Base-by-base conservation (phyloP, 768 basidiomycete species). In the Ramaria sp. region DNA sequence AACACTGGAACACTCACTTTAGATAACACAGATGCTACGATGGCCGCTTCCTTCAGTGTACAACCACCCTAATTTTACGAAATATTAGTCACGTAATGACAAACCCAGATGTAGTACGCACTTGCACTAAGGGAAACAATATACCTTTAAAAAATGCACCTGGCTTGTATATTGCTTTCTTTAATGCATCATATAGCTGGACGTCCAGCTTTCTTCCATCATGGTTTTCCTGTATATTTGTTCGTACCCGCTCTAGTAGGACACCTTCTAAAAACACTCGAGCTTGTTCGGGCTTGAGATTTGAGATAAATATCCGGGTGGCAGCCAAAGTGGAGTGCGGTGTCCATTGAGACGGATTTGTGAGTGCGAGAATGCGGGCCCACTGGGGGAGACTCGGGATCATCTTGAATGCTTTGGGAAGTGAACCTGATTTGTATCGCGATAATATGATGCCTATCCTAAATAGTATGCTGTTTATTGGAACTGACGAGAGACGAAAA, bases 111-210 rank as follows among this genome's bases (percentile, higher is more conserved):
- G 43, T 22, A 56, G 20, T 12, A 64, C 84, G 59, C 62, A 93
- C 94, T 65, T 95, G 91, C 57, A 96, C 77, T 66, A 99, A 74
- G 0, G 96, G 96, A 67, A 99, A 97, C 36, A 99, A 76, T 55
- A 99, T 83, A 3, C 95, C 96, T 66, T 99, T 98, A 77, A 98
- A 98, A 67, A 98, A 97, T 0, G 96, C 95, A 3, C 87, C 88
- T 2, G 96, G 96, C 67, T 98, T 99, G 69, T 95, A 98, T 56
- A 98, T 69, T 4, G 90, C 79, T 61, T 90, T 83, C 68, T 91
- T 93, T 60, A 99, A 66, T n/a, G 85, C 83, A 66, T 94, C 88
- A 62, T 93, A 99, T 58, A 92, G 86, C 57, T 99, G 96, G 15
- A 90, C 86, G 64, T 90, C 86, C 56, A 99, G 73, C 63, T 92